phyloP scores from a whole-genome alignment of 2,329 filamentous ascomycete species.

The Arachnomyces sp. region DNA sequence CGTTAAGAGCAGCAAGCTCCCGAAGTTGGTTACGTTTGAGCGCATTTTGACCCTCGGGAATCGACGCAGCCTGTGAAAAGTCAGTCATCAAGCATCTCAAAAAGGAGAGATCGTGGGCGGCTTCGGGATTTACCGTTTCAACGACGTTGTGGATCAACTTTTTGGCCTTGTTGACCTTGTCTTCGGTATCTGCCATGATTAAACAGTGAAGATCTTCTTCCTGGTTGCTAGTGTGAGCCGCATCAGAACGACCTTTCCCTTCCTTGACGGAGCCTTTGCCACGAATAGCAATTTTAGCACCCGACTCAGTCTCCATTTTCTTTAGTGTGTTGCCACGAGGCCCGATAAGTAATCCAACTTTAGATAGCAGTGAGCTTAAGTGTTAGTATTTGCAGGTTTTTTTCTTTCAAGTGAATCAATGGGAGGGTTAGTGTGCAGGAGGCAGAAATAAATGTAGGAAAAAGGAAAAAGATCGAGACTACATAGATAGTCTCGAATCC shows the following conservation, averaged over 20 bases:
- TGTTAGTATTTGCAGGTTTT: constrained; percentile 68
- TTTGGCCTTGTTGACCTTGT: constrained; percentile 99
- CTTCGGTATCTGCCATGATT: constrained; percentile 99
- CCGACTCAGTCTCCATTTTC: constrained; percentile 98
- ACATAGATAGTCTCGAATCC: constrained; percentile 1
- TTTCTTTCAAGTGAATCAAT: constrained; percentile 25
- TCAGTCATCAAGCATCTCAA: constrained; percentile 21
- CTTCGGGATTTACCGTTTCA: constrained; percentile 67
- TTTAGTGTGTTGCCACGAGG: constrained; percentile 99
- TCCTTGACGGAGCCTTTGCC: constrained; percentile 99
- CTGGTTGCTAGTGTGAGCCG: constrained; percentile 98
- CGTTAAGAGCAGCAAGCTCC: constrained; percentile 95
- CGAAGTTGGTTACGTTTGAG: constrained; percentile 97
- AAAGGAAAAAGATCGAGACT: constrained; percentile 32
- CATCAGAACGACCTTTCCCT: constrained; percentile 97
- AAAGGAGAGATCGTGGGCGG: not conserved
- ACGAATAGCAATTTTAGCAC: constrained; percentile 97
- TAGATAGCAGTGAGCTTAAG: constrained; percentile 66
- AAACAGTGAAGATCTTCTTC: constrained; percentile 98
- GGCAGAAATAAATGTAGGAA: constrained; percentile 18
- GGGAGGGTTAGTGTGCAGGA: constrained; percentile 15
- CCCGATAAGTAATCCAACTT: constrained; percentile 99
- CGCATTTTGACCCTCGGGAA: constrained; percentile 97
- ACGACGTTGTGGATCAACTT: constrained; percentile 98
- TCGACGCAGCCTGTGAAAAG: constrained; percentile 73